These are phyloP conservation scores for Ilex asprella DNA, from an alignment of 257 asterid genomes.

Conservation along the genomic window DNA sequence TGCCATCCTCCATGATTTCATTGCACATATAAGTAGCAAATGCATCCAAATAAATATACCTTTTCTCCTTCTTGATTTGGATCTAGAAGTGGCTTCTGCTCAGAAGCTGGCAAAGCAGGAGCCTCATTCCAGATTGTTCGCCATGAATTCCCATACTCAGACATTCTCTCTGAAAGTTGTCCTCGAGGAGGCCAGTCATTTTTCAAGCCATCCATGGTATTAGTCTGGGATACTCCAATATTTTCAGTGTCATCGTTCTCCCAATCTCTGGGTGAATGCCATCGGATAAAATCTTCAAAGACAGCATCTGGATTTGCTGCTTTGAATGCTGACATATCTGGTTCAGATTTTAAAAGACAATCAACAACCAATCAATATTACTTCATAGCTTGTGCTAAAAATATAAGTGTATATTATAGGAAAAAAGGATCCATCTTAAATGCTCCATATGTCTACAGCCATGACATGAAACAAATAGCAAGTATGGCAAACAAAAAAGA, in stretches of 20 bases:
- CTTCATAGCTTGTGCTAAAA: no score
- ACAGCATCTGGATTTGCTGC: conserved; percentile 92
- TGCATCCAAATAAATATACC: conserved; percentile 36
- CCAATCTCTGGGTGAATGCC: conserved; percentile 99
- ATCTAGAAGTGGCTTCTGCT: conserved; percentile 88
- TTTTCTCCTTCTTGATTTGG: conserved; percentile 97
- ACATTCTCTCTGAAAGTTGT: conserved; percentile 87
- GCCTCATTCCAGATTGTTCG: conserved; percentile 84
- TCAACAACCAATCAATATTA: conserved; percentile 1
- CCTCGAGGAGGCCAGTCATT: conserved; percentile 88
- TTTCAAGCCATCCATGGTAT: conserved; percentile 15
- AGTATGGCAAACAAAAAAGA: no score
- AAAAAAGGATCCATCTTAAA: no score
- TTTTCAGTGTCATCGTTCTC: conserved; percentile 41
- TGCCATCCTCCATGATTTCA: no score
- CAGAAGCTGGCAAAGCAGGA: conserved; percentile 55
- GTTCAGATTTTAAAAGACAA: conserved; percentile 13
- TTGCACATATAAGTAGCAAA: background rate
- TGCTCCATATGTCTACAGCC: no score
- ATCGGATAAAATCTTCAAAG: conserved; percentile 93
- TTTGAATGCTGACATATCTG: conserved; percentile 95
- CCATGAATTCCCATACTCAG: conserved; percentile 82
- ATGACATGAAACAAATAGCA: no score
- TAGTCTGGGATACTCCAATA: conserved; percentile 29
- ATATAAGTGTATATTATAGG: no score